phyloP scores from a whole-genome alignment of 1,284 basidiomycete genomes.

The Coniferiporia weirii region DNA sequence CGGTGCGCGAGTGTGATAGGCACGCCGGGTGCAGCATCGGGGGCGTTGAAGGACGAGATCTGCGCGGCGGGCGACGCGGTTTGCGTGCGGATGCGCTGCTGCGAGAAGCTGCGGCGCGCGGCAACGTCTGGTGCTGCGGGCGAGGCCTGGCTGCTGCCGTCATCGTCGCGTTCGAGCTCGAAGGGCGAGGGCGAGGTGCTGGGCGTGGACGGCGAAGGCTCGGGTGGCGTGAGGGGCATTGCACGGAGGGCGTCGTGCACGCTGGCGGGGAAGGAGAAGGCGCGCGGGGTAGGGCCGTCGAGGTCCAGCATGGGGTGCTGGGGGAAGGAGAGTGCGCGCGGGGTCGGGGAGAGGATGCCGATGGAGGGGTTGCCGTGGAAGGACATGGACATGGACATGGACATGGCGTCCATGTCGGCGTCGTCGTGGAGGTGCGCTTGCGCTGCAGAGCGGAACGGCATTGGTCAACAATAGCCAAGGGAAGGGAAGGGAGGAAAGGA shows the following conservation, averaged over 20 bases:
- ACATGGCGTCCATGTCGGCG: neutral
- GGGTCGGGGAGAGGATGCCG: neutral
- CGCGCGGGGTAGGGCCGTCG: conserved; percentile 71
- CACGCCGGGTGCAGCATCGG: conserved; percentile 1
- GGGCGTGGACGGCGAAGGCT: conserved; percentile 55
- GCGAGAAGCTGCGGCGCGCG: neutral
- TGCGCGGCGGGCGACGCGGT: conserved; percentile 8
- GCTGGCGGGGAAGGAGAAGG: conserved; percentile 62
- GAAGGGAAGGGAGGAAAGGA: neutral
- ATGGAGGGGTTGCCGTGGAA: too few relatives aligned
- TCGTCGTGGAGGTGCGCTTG: neutral
- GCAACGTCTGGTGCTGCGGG: conserved; percentile 42
- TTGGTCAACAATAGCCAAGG: neutral
- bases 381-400: neutral
- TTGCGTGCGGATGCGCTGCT: neutral
- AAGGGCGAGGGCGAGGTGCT: conserved; percentile 48
- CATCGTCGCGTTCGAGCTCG: too few relatives aligned
- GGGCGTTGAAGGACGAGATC: conserved; percentile 11
- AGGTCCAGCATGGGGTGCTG: conserved; percentile 30
- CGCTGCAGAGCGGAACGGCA: neutral
- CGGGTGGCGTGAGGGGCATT: conserved; percentile 22
- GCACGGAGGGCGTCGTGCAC: conserved; percentile 47
- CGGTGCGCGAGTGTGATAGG: conserved; percentile 12
- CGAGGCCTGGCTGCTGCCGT: too few relatives aligned
- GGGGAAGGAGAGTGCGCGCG: conserved; percentile 13